Evolutionary conservation across 495 filamentous ascomycete species (phyloP).

Genomic region (Xylaria palmicola): DNA sequence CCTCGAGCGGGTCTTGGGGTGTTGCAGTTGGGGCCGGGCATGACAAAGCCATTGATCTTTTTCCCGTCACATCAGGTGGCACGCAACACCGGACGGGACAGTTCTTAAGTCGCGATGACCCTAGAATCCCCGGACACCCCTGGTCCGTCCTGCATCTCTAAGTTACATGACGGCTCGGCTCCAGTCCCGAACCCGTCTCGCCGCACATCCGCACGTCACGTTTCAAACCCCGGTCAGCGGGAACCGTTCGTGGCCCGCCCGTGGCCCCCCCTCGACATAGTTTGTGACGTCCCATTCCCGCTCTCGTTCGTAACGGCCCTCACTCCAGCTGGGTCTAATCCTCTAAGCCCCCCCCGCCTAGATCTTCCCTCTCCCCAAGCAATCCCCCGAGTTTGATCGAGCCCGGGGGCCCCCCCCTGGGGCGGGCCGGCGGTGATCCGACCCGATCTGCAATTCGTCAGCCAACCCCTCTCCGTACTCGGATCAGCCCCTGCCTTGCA

Average conservation of each 20-base stretch:
- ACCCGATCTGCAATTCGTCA: neutral
- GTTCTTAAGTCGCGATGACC: neutral
- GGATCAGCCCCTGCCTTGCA: constrained; percentile 2
- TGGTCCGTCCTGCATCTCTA: constrained; percentile 11
- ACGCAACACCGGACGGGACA: constrained; percentile 1
- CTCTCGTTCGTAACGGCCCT: neutral
- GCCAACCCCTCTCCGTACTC: neutral
- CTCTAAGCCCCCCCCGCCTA: neutral
- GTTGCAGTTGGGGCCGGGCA: neutral
- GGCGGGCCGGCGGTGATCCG: neutral
- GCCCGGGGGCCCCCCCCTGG: neutral
- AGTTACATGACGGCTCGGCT: constrained; percentile 13
- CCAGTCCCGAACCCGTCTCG: constrained; percentile 8
- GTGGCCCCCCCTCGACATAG: neutral
- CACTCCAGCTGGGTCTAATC: neutral
- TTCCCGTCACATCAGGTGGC: neutral
- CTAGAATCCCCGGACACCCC: constrained; percentile 3
- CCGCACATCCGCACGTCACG: constrained; percentile 3
- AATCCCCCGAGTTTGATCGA: neutral
- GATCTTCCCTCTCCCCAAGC: neutral
- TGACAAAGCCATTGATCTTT: constrained; percentile 1
- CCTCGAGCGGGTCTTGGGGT: neutral
- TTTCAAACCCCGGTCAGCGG: constrained; percentile 11
- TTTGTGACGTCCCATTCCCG: neutral
- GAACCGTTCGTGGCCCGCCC: neutral